phyloP scores from a whole-genome alignment of 805 yeast species.

The Huiozyma naganishii region DNA sequence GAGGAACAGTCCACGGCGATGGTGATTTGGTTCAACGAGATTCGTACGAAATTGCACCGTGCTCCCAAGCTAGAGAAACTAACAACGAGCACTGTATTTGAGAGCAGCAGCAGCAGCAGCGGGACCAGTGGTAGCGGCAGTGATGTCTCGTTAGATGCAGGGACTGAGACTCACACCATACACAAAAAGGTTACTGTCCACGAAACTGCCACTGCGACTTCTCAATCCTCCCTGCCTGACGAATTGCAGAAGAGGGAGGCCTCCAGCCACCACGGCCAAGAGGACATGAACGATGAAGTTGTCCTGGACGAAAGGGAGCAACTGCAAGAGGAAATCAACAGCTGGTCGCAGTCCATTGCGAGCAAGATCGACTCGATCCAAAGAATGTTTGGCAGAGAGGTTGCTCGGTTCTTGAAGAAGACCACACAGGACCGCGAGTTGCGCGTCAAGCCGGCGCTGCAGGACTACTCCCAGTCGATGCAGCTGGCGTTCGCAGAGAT shows the following conservation, averaged over 20 bases:
- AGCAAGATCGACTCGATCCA: slow-evolving; percentile 31
- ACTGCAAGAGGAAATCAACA: slow-evolving; percentile 28
- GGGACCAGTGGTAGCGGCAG: slow-evolving; percentile 4
- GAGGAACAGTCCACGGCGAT: too few relatives aligned
- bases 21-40: too few relatives aligned
- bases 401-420: slow-evolving; percentile 22
- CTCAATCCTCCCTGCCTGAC: background rate
- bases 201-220: slow-evolving; percentile 3
- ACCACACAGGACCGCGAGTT: slow-evolving; percentile 23
- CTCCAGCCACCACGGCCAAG: background rate
- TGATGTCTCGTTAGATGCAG: slow-evolving; percentile 1
- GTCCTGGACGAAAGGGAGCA: slow-evolving; percentile 15
- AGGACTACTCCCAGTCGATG: slow-evolving; percentile 22
- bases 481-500: slow-evolving; percentile 20
- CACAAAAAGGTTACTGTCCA: slow-evolving; percentile 2
- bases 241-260: too few relatives aligned
- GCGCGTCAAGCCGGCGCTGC: slow-evolving; percentile 27
- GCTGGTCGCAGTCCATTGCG: slow-evolving; percentile 29
- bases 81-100: too few relatives aligned
- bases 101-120: too few relatives aligned
- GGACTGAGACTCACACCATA: too few relatives aligned
- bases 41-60: too few relatives aligned
- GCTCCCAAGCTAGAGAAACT: too few relatives aligned
- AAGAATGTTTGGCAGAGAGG: slow-evolving; percentile 30
- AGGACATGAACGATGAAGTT: slow-evolving; percentile 5